Percentiles rank a stretch among this genome's conserved stretches.
These are phyloP conservation scores for Actinomucor elegans DNA, from an alignment of 371 early-diverging fungal genomes.

Conservation along the genomic window DNA sequence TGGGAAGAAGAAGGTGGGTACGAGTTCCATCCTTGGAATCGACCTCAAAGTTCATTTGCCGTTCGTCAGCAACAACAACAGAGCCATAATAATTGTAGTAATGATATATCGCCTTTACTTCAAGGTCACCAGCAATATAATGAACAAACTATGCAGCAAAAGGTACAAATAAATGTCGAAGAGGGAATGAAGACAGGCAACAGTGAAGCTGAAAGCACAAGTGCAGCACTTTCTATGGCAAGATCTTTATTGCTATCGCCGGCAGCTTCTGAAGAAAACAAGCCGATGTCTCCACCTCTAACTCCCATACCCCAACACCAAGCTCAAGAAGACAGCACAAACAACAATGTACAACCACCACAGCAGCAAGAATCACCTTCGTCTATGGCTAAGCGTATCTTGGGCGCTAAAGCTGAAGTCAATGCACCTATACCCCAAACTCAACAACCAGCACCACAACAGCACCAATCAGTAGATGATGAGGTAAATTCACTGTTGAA, in stretches of 20 bases:
- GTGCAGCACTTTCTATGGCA: slow-evolving; percentile 7
- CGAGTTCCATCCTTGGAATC: slow-evolving; percentile 52
- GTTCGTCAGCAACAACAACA: slow-evolving; percentile 22
- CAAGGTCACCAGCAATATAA: neutral
- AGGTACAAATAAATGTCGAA: neutral
- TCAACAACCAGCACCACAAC: slow-evolving; percentile 7
- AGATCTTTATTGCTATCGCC: slow-evolving; percentile 16
- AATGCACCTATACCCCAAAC: neutral
- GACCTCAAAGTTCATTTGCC: slow-evolving; percentile 45
- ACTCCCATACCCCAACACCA: slow-evolving; percentile 9
- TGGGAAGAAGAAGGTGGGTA: slow-evolving; percentile 57
- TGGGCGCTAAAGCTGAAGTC: slow-evolving; percentile 20
- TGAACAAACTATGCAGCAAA: neutral
- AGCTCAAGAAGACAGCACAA: neutral
- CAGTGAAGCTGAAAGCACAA: neutral
- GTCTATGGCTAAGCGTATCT: slow-evolving; percentile 21
- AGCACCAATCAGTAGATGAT: slow-evolving; percentile 32
- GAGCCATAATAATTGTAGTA: neutral
- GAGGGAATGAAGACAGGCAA: no score
- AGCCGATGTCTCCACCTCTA: slow-evolving; percentile 23
- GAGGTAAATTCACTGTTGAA: slow-evolving; percentile 27
- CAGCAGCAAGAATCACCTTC: slow-evolving; percentile 8
- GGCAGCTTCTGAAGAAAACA: slow-evolving; percentile 1
- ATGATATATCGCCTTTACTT: neutral
- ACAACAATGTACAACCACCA: neutral